Conservation (phyloP, 495 filamentous ascomycete species). For the Symbiotaphrina buchneri region DNA sequence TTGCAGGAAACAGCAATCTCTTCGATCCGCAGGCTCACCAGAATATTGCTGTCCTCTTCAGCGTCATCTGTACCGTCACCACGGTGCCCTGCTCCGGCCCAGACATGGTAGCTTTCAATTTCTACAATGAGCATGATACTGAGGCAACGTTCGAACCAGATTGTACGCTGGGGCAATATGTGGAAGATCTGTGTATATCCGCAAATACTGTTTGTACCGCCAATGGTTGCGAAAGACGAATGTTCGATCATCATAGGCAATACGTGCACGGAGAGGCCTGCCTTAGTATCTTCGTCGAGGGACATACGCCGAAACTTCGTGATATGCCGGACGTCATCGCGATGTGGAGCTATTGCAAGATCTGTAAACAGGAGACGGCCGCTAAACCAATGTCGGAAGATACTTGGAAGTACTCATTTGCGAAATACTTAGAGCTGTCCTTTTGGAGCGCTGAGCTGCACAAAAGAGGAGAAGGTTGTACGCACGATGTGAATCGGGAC, state of each 20-base stretch:
- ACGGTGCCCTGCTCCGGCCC: constrained; percentile 86
- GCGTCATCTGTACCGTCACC: constrained; percentile 72
- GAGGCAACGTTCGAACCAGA: constrained; percentile 56
- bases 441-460: constrained; percentile 82
- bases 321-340: constrained; percentile 60
- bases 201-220: constrained; percentile 54
- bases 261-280: constrained; percentile 95
- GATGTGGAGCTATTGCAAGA: constrained; percentile 96
- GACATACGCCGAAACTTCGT: constrained; percentile 41
- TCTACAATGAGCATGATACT: constrained; percentile 72
- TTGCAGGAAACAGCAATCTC: constrained; percentile 57
- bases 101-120: constrained; percentile 62
- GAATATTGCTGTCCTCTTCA: constrained; percentile 87
- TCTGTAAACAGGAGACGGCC: constrained; percentile 74
- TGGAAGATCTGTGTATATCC: constrained; percentile 68
- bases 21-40: constrained; percentile 92
- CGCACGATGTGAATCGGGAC: constrained; percentile 80
- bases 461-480: constrained; percentile 61
- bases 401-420: constrained; percentile 98
- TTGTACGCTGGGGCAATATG: constrained; percentile 83
- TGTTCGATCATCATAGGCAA: constrained; percentile 87
- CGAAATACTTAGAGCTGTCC: constrained; percentile 87
- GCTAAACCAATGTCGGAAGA: constrained; percentile 83
- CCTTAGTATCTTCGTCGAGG: constrained; percentile 71
- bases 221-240: constrained; percentile 69